Evolutionary conservation across 441 rosid species (phyloP).

Genomic region (Aleurites moluccanus): DNA sequence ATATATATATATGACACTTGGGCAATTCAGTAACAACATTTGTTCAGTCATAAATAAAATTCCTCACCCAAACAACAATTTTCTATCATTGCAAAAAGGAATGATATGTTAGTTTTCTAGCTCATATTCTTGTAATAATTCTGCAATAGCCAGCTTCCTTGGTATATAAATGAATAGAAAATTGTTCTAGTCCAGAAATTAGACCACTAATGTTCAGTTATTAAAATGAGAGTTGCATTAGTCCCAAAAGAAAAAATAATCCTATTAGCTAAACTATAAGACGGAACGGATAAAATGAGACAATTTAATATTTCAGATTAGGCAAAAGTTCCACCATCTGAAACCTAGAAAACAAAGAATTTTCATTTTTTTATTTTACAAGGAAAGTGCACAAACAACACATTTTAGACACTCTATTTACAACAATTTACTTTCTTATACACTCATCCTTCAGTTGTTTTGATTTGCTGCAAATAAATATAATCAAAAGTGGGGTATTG

Average conservation of each 20-base stretch:
- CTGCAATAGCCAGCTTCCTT: not conserved
- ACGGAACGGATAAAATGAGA: not conserved
- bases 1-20: not conserved
- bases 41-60: constrained; percentile 1
- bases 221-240: not conserved
- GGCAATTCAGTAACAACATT: not conserved
- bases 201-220: not conserved
- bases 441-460: not conserved
- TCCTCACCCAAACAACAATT: not conserved
- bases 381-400: not conserved
- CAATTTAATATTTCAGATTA: not conserved
- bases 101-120: not conserved
- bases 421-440: not conserved
- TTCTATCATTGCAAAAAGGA: not conserved
- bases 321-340: not conserved
- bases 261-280: not conserved
- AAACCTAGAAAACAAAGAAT: not conserved
- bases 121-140: not conserved
- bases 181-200: not conserved
- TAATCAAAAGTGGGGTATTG: not conserved
- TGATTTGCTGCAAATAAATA: not conserved
- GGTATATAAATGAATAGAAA: not conserved
- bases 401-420: not conserved
- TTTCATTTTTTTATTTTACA: not conserved
- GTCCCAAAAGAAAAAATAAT: not conserved